phyloP scores from a whole-genome alignment of 2,329 filamentous ascomycete species.

The Aspergillus intermedius region DNA sequence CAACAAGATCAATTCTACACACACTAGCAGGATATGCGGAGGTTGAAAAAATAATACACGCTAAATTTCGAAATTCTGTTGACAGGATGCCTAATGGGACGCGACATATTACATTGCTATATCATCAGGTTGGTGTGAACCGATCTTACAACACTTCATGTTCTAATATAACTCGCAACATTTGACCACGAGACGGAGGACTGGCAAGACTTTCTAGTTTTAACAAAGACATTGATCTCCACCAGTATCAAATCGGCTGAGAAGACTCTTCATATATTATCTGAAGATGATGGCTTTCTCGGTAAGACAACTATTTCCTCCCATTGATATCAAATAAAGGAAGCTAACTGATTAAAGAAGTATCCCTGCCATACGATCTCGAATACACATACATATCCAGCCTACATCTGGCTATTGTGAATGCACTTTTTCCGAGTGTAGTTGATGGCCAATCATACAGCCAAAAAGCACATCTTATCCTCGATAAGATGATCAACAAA shows the following conservation, averaged over 20 bases:
- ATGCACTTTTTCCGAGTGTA: conserved; percentile 27
- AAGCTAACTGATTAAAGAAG: conserved; percentile 18
- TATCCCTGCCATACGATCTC: conserved; percentile 35
- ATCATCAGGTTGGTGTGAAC: conserved; percentile 30
- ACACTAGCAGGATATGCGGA: conserved; percentile 34
- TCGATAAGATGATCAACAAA: conserved; percentile 29
- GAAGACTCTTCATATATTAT: conserved; percentile 36
- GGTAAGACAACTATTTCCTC: conserved; percentile 19
- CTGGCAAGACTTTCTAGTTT: conserved; percentile 27
- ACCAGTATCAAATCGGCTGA: conserved; percentile 38
- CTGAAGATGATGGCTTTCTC: conserved; percentile 28
- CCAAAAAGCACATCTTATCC: conserved; percentile 19
- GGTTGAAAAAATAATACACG: conserved; percentile 31
- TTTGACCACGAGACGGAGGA: conserved; percentile 21
- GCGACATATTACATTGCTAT: conserved; percentile 33
- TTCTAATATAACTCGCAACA: conserved; percentile 8
- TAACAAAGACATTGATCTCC: conserved; percentile 31
- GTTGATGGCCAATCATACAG: conserved; percentile 17
- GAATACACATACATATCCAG: conserved; percentile 34
- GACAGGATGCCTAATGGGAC: conserved; percentile 34
- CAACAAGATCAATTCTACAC: conserved; percentile 31
- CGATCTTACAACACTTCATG: neutral
- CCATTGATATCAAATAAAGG: neutral
- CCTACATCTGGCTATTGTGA: conserved; percentile 33
- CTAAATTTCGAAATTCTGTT: conserved; percentile 29